A percentile compares a stretch with the other conserved stretches of the same genome.
Evolutionary conservation across 768 basidiomycete genomes (phyloP).

Genomic region (Amanita molliuscula): DNA sequence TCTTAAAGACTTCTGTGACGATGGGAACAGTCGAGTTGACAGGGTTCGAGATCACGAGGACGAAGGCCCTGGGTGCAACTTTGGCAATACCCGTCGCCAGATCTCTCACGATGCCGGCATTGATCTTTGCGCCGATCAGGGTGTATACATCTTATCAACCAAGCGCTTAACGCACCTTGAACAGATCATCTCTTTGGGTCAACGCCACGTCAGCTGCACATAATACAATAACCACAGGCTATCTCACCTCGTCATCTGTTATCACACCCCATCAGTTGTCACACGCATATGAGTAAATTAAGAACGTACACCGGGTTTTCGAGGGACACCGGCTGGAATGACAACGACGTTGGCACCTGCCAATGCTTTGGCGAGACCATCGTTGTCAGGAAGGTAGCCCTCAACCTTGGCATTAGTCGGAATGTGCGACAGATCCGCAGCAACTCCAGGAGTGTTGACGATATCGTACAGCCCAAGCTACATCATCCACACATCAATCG

Average conservation of each 20-base stretch:
- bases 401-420: slow-evolving; percentile 77
- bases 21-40: slow-evolving; percentile 99
- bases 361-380: slow-evolving; percentile 75
- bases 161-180: slow-evolving; percentile 56
- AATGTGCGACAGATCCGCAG: slow-evolving; percentile 91
- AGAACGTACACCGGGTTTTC: slow-evolving; percentile 78
- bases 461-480: slow-evolving; percentile 92
- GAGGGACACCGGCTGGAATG: slow-evolving; percentile 93
- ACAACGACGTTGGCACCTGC: slow-evolving; percentile 84
- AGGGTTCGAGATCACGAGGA: slow-evolving; percentile 97
- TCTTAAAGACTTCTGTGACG: slow-evolving; percentile 92
- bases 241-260: slow-evolving; percentile 43
- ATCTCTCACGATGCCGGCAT: slow-evolving; percentile 92
- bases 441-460: slow-evolving; percentile 95
- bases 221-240: slow-evolving; percentile 2
- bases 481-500: background rate
- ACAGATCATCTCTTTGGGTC: slow-evolving; percentile 72
- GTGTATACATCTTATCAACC: background rate
- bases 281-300: slow-evolving; percentile 4
- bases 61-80: slow-evolving; percentile 76
- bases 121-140: slow-evolving; percentile 50
- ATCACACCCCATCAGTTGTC: slow-evolving; percentile 3
- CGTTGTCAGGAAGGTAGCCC: slow-evolving; percentile 72
- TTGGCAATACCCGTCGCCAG: slow-evolving; percentile 87
- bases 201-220: slow-evolving; percentile 8